phyloP scores from a whole-genome alignment of 176 grass and related monocot genomes.

The Typha latifolia region DNA sequence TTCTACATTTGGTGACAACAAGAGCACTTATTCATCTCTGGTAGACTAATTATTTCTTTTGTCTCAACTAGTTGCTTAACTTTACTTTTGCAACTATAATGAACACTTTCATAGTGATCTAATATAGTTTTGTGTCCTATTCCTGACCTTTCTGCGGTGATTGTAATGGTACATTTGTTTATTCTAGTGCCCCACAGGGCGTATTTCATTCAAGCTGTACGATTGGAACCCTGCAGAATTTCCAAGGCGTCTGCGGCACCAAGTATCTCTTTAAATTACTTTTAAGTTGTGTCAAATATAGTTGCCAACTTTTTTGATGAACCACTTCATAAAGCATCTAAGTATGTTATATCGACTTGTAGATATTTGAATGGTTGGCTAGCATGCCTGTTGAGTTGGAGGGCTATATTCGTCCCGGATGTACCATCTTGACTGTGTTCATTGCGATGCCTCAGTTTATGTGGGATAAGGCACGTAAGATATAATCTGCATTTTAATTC shows the following conservation, averaged over 20 bases:
- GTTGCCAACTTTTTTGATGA: neutral
- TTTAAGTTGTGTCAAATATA: neutral
- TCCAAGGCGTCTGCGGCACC: slow-evolving; percentile 79
- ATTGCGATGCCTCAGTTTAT: slow-evolving; percentile 88
- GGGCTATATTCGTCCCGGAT: slow-evolving; percentile 95
- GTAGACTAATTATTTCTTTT: slow-evolving; percentile 33
- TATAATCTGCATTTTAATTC: neutral
- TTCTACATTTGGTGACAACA: slow-evolving; percentile 46
- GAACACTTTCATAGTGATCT: slow-evolving; percentile 3
- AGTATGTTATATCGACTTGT: slow-evolving; percentile 19
- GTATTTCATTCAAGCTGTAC: slow-evolving; percentile 96
- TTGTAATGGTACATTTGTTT: slow-evolving; percentile 32
- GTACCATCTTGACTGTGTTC: slow-evolving; percentile 90
- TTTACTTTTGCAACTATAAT: slow-evolving; percentile 9
- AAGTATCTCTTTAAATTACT: slow-evolving; percentile 45
- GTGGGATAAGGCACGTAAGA: slow-evolving; percentile 72
- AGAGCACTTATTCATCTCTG: slow-evolving; percentile 67
- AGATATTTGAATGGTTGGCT: slow-evolving; percentile 96
- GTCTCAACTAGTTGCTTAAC: neutral
- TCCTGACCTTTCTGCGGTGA: slow-evolving; percentile 10
- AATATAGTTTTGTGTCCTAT: neutral
- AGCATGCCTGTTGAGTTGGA: slow-evolving; percentile 99
- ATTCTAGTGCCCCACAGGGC: slow-evolving; percentile 93
- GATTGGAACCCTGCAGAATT: slow-evolving; percentile 99
- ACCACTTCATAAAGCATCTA: neutral